Evolutionary conservation across 495 filamentous ascomycete species (phyloP).

Genomic region (Aspergillus bridgeri): DNA sequence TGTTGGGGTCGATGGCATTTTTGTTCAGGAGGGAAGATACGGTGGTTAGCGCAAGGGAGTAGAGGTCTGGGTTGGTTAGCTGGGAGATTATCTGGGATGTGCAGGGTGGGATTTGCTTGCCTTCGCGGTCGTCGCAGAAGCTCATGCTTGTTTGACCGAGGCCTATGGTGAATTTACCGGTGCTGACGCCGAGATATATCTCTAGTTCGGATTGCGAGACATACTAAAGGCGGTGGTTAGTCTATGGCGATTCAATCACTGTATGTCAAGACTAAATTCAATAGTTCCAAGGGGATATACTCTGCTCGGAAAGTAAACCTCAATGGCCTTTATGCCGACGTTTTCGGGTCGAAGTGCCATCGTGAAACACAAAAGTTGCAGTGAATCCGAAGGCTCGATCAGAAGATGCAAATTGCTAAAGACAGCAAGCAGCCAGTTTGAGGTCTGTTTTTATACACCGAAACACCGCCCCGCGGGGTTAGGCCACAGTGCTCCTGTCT

Average conservation of each 20-base stretch:
- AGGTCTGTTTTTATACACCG: not conserved
- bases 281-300: conserved; percentile 54
- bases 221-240: conserved; percentile 58
- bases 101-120: conserved; percentile 45
- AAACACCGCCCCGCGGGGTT: not conserved
- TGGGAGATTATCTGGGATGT: not conserved
- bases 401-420: no score
- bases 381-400: no score
- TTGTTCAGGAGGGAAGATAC: conserved; percentile 85
- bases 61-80: conserved; percentile 69
- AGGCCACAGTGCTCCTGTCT: not conserved
- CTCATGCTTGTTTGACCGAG: conserved; percentile 99
- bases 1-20: conserved; percentile 86
- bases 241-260: not conserved
- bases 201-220: conserved; percentile 95
- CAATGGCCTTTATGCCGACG: conserved; percentile 99
- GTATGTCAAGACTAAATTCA: not conserved
- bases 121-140: conserved; percentile 98
- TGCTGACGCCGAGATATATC: conserved; percentile 93
- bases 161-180: conserved; percentile 98
- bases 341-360: conserved; percentile 92
- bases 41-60: conserved; percentile 89
- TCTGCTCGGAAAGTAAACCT: conserved; percentile 97
- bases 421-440: no score
- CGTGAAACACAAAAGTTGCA: conserved; percentile 33